Evolutionary conservation across 345 rosid species (phyloP), one percentile per base, ranked within the genome.

Genomic region (Corchorus capsularis): DNA sequence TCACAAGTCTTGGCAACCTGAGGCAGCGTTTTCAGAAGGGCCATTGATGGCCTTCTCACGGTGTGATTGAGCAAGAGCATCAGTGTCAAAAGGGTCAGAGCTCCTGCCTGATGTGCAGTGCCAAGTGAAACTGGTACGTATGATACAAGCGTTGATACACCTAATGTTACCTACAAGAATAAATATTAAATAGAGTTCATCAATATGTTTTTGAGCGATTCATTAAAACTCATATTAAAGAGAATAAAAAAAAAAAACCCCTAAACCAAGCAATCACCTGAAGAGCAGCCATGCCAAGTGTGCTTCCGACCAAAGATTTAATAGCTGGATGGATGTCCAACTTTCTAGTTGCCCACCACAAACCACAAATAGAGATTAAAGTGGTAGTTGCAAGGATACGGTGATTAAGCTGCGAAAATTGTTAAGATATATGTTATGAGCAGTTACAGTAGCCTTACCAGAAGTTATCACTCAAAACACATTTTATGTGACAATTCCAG

Each of bases 91-190:
- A 92, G 97, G 53, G 97, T 93, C 69, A 93, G 74, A 16, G 97
- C 98, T 52, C 95, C 97, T 8, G 95, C 97, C 76, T 92, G 95
- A 79, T 91, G 97, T 35, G 97, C 97, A 22, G 89, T 79, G 56
- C 96, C 98, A 34, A 93, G 89, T 13, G 95, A 92, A 49, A 90
- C 93, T 0, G 93, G 98, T 3, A 96, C 99, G 71, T 96, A 96
- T 7, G 89, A 87, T 64, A 93, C 81, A 77, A 93, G 98, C 20
- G 99, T 92, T 17, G 75, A 89, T 71, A 93, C 74, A 66, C 98
- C 99, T 70, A 96, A 80, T 1, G 91, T 87, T 32, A 94, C 98
- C 97, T 92, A 80, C 82, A 73, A 77, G 50, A 8, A 17, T 11
- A 55, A 19, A 43, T 37, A 22, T 10, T 10, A 41, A 10, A 62